Base-by-base conservation (phyloP, 164 flowering plant genomes). In the Stephania japonica region DNA sequence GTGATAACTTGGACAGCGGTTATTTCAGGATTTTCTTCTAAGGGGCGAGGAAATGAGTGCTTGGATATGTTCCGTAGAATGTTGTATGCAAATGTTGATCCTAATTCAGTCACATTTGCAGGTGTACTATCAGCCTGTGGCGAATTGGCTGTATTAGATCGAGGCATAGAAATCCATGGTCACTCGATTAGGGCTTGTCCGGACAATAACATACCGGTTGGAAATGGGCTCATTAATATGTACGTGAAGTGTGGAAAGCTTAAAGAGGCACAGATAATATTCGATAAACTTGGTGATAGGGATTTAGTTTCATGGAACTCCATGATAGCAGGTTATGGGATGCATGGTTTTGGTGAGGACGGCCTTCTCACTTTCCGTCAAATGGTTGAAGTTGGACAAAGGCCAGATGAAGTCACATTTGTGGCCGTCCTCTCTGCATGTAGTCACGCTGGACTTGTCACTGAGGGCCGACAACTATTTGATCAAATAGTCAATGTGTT, bases 261-360 rank as follows among this genome's bases (percentile, higher is more conserved):
- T 65, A 79, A 61, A 66, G 72, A 81, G 65, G 92, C 84, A 25
- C 67, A 50, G 67, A 14, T 61, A 12, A 78, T 89, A 24, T 93
- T 91, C 80, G 84, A 88, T 43, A 75, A 53, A 69, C 81, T 85
- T 59, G 67, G 67, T 0, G 18, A 18, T 42, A 83, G 74, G 70
- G 92, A 93, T 82, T 67, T 85, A 62, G 77, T 85, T 65, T 86
- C 97, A 16, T 93, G 98, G 98, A 93, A 93, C 81, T 78, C 91
- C 4, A 85, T 90, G 84, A 89, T 93, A 59, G 76, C 84, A 6
- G 98, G 94, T 53, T 89, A 83, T 82, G 98, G 91, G 7, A 80
- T 85, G 85, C 91, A 90, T 84, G 97, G 98, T 68, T 72, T 71
- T 75, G 98, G 91, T 43, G 78, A 77, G 19, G 70, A 72, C 4